These are phyloP conservation scores for Talaromyces sp. DNA, from an alignment of 2,329 filamentous ascomycete genomes.

Conservation along the genomic window DNA sequence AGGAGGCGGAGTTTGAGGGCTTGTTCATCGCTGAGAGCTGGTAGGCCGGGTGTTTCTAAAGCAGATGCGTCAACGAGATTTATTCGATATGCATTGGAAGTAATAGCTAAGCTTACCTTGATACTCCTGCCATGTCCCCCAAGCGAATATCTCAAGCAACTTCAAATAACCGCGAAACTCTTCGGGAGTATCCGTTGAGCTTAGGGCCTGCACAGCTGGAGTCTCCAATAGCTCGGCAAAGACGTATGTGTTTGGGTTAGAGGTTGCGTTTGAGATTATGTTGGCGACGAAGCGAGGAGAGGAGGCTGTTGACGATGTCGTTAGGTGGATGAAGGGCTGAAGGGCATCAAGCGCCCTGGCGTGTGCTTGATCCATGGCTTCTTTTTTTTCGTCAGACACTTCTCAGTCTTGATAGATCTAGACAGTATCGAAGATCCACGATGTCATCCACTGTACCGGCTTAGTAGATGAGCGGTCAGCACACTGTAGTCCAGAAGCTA, in stretches of 20 bases:
- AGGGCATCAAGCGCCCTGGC: slow-evolving; percentile 57
- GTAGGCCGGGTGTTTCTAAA: slow-evolving; percentile 57
- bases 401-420: not conserved
- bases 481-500: not conserved
- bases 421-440: no score
- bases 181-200: slow-evolving; percentile 49
- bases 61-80: not conserved
- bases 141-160: slow-evolving; percentile 83
- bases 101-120: slow-evolving; percentile 42
- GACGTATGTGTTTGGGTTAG: slow-evolving; percentile 83
- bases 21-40: slow-evolving; percentile 69
- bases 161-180: slow-evolving; percentile 64
- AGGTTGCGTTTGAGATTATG: slow-evolving; percentile 81
- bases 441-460: not conserved
- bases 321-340: slow-evolving; percentile 85
- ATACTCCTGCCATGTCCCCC: slow-evolving; percentile 84
- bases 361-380: slow-evolving; percentile 46
- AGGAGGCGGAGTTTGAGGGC: slow-evolving; percentile 84
- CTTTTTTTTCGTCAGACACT: not conserved
- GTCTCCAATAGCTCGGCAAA: slow-evolving; percentile 89
- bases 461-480: not conserved
- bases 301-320: slow-evolving; percentile 68
- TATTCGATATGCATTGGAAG: not conserved
- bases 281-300: slow-evolving; percentile 82
- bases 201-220: slow-evolving; percentile 72